These are phyloP conservation scores for thale cress (Arabidopsis thaliana) DNA, from an alignment of 345 rosid species.

Conservation along the genomic window DNA sequence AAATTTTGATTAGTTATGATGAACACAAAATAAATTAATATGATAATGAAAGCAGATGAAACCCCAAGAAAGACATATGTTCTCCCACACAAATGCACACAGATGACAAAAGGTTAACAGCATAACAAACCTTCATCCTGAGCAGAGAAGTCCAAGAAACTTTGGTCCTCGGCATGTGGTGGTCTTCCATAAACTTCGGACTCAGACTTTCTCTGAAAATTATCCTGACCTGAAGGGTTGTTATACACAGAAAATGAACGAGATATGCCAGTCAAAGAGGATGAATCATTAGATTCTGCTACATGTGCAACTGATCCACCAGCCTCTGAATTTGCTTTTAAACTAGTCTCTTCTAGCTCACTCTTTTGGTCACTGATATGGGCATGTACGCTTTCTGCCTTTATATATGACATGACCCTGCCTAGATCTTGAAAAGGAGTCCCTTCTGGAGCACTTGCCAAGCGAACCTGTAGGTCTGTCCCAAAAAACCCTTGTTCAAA, in stretches of 20 bases:
- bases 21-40: slow-evolving; percentile 5
- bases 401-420: slow-evolving; percentile 69
- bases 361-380: slow-evolving; percentile 35
- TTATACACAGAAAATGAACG: slow-evolving; percentile 25
- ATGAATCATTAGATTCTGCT: slow-evolving; percentile 46
- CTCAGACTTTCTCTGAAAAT: slow-evolving; percentile 50
- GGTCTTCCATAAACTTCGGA: slow-evolving; percentile 50
- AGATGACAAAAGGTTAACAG: slow-evolving; percentile 29
- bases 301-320: slow-evolving; percentile 48
- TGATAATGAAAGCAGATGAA: neutral
- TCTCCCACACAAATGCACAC: slow-evolving; percentile 3
- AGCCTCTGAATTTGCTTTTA: slow-evolving; percentile 51
- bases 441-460: slow-evolving; percentile 76
- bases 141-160: slow-evolving; percentile 43
- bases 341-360: slow-evolving; percentile 50
- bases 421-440: slow-evolving; percentile 75
- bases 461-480: slow-evolving; percentile 74
- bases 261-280: slow-evolving; percentile 36
- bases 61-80: neutral
- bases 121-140: slow-evolving; percentile 58
- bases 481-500: slow-evolving; percentile 94
- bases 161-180: slow-evolving; percentile 43
- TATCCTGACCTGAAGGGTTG: slow-evolving; percentile 47
- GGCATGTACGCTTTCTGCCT: slow-evolving; percentile 38
- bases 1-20: slow-evolving; percentile 19